phyloP scores from a whole-genome alignment of 805 yeast genomes.

The Metschnikowia reukaufii region DNA sequence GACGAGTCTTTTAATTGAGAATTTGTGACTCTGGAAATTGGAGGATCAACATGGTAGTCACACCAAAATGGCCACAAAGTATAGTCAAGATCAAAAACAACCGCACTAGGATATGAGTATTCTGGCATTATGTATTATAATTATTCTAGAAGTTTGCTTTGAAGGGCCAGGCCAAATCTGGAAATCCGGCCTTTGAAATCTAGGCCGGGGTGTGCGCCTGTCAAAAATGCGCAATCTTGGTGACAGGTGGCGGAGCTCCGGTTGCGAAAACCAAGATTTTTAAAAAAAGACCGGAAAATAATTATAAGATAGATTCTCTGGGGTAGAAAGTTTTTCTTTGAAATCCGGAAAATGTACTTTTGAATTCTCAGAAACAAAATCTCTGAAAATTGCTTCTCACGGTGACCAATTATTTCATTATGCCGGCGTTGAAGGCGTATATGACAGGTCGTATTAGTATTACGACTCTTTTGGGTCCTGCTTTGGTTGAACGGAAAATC shows the following conservation, averaged over 20 bases:
- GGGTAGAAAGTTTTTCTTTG: no score
- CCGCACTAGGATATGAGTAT: constrained; percentile 39
- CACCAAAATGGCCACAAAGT: constrained; percentile 87
- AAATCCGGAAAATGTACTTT: no score
- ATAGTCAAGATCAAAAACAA: constrained; percentile 74
- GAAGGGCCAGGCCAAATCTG: not conserved
- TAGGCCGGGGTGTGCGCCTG: not conserved
- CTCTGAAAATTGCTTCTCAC: no score
- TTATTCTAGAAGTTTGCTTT: not conserved
- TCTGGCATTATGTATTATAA: constrained; percentile 1
- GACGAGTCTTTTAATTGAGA: constrained; percentile 48
- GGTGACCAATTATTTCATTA: no score
- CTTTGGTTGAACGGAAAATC: not conserved
- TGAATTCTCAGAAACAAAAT: no score
- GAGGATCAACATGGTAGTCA: constrained; percentile 67
- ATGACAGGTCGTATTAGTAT: no score
- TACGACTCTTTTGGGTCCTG: no score
- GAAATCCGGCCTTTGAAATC: not conserved
- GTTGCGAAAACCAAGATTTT: no score
- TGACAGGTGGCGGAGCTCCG: no score
- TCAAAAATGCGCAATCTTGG: constrained; percentile 1
- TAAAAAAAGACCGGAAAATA: no score
- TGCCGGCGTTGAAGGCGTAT: no score
- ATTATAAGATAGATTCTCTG: no score
- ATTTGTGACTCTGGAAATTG: constrained; percentile 30